Conservation (phyloP, 192 early-diverging fungal species). For the Coemansia sp. region DNA sequence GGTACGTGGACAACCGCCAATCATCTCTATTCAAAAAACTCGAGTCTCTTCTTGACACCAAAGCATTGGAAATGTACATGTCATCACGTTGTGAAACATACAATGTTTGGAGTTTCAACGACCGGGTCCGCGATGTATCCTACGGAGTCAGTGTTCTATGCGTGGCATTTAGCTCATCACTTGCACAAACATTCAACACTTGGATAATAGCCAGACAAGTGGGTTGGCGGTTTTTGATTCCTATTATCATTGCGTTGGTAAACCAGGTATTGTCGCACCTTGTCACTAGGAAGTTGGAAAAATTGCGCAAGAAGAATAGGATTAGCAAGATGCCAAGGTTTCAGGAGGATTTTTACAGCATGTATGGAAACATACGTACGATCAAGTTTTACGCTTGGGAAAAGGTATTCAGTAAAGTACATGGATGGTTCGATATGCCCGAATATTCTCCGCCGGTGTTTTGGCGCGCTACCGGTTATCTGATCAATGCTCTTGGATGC, state of each 20-base stretch:
- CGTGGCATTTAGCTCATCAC: background rate
- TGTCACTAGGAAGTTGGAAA: constrained; percentile 1
- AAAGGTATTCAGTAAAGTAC: constrained; percentile 19
- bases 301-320: background rate
- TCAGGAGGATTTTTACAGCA: background rate
- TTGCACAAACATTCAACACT: constrained; percentile 11
- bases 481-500: constrained; percentile 30
- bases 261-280: constrained; percentile 9
- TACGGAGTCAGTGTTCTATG: background rate
- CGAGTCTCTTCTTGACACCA: constrained; percentile 7
- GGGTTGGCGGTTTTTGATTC: constrained; percentile 34
- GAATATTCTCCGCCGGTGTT: constrained; percentile 20
- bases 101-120: background rate
- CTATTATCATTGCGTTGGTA: constrained; percentile 13
- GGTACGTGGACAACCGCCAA: background rate
- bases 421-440: constrained; percentile 4
- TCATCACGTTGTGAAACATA: background rate
- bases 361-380: constrained; percentile 57
- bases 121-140: background rate
- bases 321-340: constrained; percentile 6
- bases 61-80: background rate
- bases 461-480: constrained; percentile 15
- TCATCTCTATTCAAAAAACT: background rate
- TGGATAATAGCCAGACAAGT: constrained; percentile 31
- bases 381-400: constrained; percentile 72